Conservation (phyloP, 1,139 yeast species). For the Saccharomyces pastorianus region DNA sequence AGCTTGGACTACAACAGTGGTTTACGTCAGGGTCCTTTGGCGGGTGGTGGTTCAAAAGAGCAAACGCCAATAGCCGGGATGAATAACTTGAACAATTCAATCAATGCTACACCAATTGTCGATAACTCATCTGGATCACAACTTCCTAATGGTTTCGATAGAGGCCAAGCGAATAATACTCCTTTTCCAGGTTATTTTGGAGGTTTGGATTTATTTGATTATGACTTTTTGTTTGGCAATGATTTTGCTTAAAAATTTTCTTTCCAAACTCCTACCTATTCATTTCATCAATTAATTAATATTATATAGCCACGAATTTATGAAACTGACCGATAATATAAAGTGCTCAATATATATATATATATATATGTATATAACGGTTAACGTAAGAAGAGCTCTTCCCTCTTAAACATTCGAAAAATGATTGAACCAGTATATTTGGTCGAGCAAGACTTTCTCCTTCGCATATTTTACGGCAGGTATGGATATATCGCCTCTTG, state of each 20-base stretch:
- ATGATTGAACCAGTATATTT: conserved; percentile 42
- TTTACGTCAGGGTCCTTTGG: background rate
- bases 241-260: conserved; percentile 4
- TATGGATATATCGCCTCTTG: conserved; percentile 57
- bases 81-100: background rate
- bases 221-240: conserved; percentile 26
- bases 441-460: conserved; percentile 59
- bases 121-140: background rate
- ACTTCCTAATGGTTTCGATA: conserved; percentile 3
- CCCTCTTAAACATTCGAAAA: conserved; percentile 6
- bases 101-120: background rate
- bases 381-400: background rate
- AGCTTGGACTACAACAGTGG: conserved; percentile 12
- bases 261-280: background rate
- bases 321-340: background rate
- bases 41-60: background rate
- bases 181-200: conserved; percentile 20
- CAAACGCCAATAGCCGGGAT: background rate
- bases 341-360: background rate
- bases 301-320: background rate
- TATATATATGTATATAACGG: background rate
- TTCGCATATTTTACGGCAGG: conserved; percentile 58
- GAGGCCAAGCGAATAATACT: conserved; percentile 1
- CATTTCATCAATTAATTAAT: background rate
- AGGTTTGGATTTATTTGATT: conserved; percentile 24